phyloP scores from a whole-genome alignment of 2,329 filamentous ascomycete genomes.

The Aspergillus pseudoglaucus region DNA sequence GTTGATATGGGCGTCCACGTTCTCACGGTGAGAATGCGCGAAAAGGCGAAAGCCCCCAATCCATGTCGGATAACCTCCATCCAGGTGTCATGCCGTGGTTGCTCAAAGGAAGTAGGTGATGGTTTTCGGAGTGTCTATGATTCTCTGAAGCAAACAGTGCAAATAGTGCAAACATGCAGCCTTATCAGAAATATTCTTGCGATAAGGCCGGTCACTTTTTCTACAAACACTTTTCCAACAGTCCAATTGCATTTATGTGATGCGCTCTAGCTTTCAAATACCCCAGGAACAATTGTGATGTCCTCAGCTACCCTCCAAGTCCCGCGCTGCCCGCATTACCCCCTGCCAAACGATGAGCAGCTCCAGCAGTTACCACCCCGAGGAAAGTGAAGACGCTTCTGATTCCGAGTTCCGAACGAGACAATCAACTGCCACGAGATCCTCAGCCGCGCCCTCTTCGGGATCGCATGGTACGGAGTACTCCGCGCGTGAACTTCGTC shows the following conservation, averaged over 20 bases:
- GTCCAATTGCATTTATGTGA: constrained; percentile 3
- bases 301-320: constrained; percentile 6
- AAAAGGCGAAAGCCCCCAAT: constrained; percentile 16
- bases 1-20: constrained; percentile 8
- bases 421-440: constrained; percentile 2
- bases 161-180: constrained; percentile 35
- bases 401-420: constrained; percentile 12
- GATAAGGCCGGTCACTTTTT: not conserved
- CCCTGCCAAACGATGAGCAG: constrained; percentile 38
- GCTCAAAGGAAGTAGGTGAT: constrained; percentile 1
- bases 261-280: not conserved
- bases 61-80: constrained; percentile 27
- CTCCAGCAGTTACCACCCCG: constrained; percentile 26
- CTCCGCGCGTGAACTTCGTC: not conserved
- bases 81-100: constrained; percentile 9
- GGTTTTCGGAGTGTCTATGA: not conserved
- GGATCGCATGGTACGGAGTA: not conserved
- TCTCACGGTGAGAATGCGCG: constrained; percentile 7
- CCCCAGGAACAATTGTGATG: constrained; percentile 19
- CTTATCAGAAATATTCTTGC: constrained; percentile 16
- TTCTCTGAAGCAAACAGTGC: constrained; percentile 27
- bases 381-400: constrained; percentile 24
- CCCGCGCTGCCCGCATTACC: constrained; percentile 7
- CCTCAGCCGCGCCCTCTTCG: not conserved
- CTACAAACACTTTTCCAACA: not conserved